These are phyloP conservation scores for Chloris gayana DNA, from an alignment of 176 grass and related monocot species.

Conservation along the genomic window DNA sequence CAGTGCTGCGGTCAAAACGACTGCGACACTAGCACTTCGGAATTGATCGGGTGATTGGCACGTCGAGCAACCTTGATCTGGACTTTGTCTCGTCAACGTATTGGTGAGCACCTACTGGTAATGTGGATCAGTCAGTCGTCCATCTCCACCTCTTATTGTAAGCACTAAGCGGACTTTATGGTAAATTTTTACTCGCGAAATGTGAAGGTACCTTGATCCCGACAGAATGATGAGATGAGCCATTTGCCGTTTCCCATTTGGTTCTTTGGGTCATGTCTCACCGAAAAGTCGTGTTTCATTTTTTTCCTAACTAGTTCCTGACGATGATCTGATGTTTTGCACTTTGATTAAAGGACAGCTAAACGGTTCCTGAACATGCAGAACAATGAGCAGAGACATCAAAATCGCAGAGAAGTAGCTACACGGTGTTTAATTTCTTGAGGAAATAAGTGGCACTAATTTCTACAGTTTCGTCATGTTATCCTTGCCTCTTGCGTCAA, in stretches of 20 bases:
- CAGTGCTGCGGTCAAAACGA: constrained; percentile 32
- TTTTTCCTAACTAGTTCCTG: neutral
- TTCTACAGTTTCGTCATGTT: neutral
- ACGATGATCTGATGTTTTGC: neutral
- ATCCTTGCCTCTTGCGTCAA: constrained; percentile 20
- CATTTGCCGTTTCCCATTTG: constrained; percentile 16
- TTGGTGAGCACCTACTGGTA: constrained; percentile 33
- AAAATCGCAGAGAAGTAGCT: neutral
- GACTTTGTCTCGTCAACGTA: constrained; percentile 42
- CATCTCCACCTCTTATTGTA: neutral
- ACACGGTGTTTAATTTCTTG: neutral
- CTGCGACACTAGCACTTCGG: constrained; percentile 14
- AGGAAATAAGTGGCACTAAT: neutral
- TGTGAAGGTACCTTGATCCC: constrained; percentile 3
- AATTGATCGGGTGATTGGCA: constrained; percentile 21
- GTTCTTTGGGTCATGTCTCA: constrained; percentile 31
- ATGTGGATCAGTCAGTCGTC: neutral
- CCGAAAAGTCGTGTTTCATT: neutral
- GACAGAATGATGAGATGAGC: neutral
- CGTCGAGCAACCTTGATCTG: constrained; percentile 56
- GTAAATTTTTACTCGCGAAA: constrained; percentile 16
- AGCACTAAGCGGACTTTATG: neutral
- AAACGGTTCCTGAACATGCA: neutral
- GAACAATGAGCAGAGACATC: neutral
- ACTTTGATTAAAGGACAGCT: neutral